Conservation (phyloP, 192 early-diverging fungal genomes). For the Backusella sp. region DNA sequence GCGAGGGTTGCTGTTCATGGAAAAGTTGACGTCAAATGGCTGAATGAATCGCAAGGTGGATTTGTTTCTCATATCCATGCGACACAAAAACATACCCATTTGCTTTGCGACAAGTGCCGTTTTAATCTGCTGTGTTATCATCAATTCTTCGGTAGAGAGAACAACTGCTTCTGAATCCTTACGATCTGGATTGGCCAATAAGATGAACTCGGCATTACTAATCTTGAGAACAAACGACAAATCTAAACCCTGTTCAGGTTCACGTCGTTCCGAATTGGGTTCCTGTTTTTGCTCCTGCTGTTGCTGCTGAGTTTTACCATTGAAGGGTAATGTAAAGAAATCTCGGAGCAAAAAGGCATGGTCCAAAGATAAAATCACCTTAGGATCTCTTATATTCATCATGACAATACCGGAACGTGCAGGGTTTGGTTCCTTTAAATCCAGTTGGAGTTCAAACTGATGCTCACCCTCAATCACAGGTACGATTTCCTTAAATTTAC, state of each 20-base stretch:
- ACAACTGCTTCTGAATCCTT: constrained; percentile 84
- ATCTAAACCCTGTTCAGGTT: constrained; percentile 19
- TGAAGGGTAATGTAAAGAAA: constrained; percentile 73
- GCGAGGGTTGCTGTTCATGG: constrained; percentile 60
- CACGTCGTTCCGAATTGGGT: constrained; percentile 2
- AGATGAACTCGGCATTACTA: constrained; percentile 76
- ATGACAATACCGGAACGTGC: constrained; percentile 56
- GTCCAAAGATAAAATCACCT: constrained; percentile 84
- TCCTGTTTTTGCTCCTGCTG: not conserved
- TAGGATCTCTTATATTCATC: constrained; percentile 79
- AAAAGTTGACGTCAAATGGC: constrained; percentile 79
- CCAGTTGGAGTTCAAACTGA: constrained; percentile 56
- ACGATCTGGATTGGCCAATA: constrained; percentile 74
- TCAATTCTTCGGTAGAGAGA: constrained; percentile 76
- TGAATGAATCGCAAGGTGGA: constrained; percentile 87
- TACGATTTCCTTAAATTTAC: constrained; percentile 84
- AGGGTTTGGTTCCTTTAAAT: constrained; percentile 39
- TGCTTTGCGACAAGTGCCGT: constrained; percentile 75
- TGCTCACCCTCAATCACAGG: constrained; percentile 59
- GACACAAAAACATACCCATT: constrained; percentile 89
- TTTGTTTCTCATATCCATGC: constrained; percentile 78
- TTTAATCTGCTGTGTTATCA: constrained; percentile 76
- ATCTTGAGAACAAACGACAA: constrained; percentile 80
- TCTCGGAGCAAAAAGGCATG: constrained; percentile 76
- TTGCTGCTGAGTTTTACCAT: constrained; percentile 7